A percentile compares a stretch with the other conserved stretches of the same genome.
Evolutionary conservation across 2,329 filamentous ascomycete species (phyloP).

Genomic region (Ophiostoma fasciatum): DNA sequence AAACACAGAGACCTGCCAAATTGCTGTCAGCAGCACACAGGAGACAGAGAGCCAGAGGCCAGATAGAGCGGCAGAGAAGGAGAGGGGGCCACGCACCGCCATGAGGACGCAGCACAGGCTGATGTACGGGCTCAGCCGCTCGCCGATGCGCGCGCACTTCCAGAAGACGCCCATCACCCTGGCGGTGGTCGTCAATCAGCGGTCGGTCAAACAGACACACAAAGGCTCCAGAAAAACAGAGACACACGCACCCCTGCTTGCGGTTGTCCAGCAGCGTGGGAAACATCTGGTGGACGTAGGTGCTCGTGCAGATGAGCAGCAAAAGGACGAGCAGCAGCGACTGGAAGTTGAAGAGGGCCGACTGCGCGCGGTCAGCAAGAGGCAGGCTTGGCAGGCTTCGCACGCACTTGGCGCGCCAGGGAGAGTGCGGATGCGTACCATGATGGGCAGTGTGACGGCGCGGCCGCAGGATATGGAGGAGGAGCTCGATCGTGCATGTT

Average conservation of each 20-base stretch:
- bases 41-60: no score
- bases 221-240: conserved; percentile 16
- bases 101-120: conserved; percentile 86
- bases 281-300: conserved; percentile 83
- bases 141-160: conserved; percentile 88
- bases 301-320: conserved; percentile 87
- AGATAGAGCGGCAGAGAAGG: no score
- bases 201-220: not conserved
- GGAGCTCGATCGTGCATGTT: no score
- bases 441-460: no score
- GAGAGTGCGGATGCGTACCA: not conserved
- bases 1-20: no score
- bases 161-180: conserved; percentile 80
- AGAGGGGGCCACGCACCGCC: conserved; percentile 70
- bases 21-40: no score
- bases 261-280: conserved; percentile 84
- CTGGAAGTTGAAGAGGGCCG: conserved; percentile 98
- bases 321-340: conserved; percentile 88
- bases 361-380: conserved; percentile 32
- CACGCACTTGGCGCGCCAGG: not conserved
- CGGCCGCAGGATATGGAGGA: no score
- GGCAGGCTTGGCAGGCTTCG: not conserved
- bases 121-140: conserved; percentile 87
- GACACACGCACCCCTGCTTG: conserved; percentile 48
- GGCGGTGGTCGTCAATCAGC: conserved; percentile 20